Evolutionary conservation across 177 flowering plant genomes (phyloP).

Genomic region (Vitis hybrid): DNA sequence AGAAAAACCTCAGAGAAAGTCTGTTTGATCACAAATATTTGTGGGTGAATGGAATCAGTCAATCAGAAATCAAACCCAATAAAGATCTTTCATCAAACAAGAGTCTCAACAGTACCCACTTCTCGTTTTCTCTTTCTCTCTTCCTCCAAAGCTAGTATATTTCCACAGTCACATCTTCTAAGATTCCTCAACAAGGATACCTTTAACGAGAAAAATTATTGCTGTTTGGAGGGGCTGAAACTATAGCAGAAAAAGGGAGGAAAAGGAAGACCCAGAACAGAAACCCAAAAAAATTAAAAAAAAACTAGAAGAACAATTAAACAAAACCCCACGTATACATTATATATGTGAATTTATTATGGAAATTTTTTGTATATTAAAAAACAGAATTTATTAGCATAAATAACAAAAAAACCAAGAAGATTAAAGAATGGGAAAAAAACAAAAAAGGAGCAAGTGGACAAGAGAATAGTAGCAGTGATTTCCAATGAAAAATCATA

Average conservation of each 20-base stretch:
- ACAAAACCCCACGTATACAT: conserved; percentile 1
- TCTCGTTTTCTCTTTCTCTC: neutral
- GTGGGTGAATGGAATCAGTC: neutral
- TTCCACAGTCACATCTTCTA: conserved; percentile 10
- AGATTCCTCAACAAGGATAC: conserved; percentile 23
- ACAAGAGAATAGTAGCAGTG: conserved; percentile 2
- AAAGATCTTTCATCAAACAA: neutral
- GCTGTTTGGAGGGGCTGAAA: neutral
- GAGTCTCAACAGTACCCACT: neutral
- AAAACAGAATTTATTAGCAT: conserved; percentile 1
- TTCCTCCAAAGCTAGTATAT: neutral
- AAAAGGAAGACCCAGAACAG: neutral
- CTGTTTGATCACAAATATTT: neutral
- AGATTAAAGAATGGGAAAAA: neutral
- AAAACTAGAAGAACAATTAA: neutral
- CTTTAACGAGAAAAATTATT: conserved; percentile 15
- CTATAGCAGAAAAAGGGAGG: neutral
- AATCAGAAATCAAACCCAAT: conserved; percentile 1
- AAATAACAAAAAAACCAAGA: neutral
- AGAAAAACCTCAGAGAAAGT: neutral
- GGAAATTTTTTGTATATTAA: neutral
- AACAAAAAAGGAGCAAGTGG: conserved; percentile 1
- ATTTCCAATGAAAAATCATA: conserved; percentile 4
- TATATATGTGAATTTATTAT: too few relatives aligned
- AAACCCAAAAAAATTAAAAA: too few relatives aligned